Base-by-base conservation (phyloP, 495 filamentous ascomycete species). In the Glutinoglossum americanum region DNA sequence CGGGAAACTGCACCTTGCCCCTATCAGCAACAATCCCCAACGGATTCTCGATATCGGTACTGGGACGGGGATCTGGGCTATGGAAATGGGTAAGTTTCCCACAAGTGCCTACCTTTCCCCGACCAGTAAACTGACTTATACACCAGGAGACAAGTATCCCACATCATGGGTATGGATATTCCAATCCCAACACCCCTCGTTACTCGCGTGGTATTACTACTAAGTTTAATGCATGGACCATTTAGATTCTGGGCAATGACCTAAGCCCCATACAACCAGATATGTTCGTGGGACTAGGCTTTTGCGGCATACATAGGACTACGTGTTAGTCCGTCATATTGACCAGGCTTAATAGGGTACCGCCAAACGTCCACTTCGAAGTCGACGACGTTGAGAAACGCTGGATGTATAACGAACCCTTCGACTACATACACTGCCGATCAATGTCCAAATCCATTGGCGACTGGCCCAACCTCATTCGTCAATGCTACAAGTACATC, bases 361-460 rank as follows among this genome's bases (percentile, higher is more conserved):
- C 59, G 32, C 59, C 59, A 57, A 60, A 60, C 23, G 55, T 60
- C 54, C 30, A 58, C 11, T 60, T 60, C 32, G 33, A 56, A 27
- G 54, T 58, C 3, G 56, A 58, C 57, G 57, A 59, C 27, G 30
- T 55, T 15, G 57, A 59, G 27, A 15, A 54, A 25, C 19, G 19
- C 17, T 59, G 57, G 57, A 28, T 35, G 21, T 35, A 39, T 37
- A 89, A 27, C 21, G 21, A 92, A 68, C 92, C 95, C 69, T 97
- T 97, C 69, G 92, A 92, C 60, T 98, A 94, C 71, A 96, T 98
- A 65, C 97, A 97, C 71, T 89, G 87, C 57, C 77, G 88, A 37
- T 83, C 82, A 11, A 77, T 90, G 57, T 76, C 89, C 62, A 85
- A 84, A 51, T 83, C 81, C 57, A 72, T 85, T 56, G 21, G 3